Evolutionary conservation across 2,329 filamentous ascomycete genomes (phyloP), one percentile per base, ranked within the genome.

Genomic region (Phoma sp.): DNA sequence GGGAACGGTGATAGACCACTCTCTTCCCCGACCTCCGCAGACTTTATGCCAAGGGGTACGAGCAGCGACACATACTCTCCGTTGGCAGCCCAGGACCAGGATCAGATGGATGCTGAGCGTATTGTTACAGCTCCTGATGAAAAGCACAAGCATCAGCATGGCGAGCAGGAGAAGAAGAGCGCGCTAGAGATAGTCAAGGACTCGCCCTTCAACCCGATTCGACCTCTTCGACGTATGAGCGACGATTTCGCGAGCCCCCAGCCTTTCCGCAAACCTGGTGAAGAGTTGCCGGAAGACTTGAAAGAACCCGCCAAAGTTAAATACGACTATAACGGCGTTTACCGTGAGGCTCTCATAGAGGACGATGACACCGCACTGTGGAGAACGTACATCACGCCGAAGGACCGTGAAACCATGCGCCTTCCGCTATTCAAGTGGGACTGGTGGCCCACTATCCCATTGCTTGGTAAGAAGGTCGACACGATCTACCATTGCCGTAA

Each of bases 401-500:
- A 90, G 51, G 87, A 97, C 57, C 88, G 95, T 30, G 92, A 93
- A 15, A 96, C 90, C 0, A 92, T 96, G 78, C 87, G 88, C 39
- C 78, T 97, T 9, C 86, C 92, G 0, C 77, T 73, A 7, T 71
- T 75, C 53, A 61, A 68, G 28, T 64, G 64, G 47, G 68, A 70
- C n/a, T 97, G 90, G 88, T 86, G 96, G 72, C 89, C 89, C 2
- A 85, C 87, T 0, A 72, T 96, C n/a, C 91, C 90, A 5, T 76
- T 92, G 1, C 74, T 96, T 42, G 92, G 91, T 47, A 88, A 91
- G 72, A 97, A 98, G 75, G 93, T 97, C 1, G 95, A 99, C 72
- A 93, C 90, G 0, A 98, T 99, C 61, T 92, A 96, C 69, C 90
- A 93, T 80, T 96, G 92, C 64, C 90, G 95, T 3, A 86, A 87